These are phyloP conservation scores for Orbilia oligospora DNA, from an alignment of 2,329 filamentous ascomycete genomes.

Conservation along the genomic window DNA sequence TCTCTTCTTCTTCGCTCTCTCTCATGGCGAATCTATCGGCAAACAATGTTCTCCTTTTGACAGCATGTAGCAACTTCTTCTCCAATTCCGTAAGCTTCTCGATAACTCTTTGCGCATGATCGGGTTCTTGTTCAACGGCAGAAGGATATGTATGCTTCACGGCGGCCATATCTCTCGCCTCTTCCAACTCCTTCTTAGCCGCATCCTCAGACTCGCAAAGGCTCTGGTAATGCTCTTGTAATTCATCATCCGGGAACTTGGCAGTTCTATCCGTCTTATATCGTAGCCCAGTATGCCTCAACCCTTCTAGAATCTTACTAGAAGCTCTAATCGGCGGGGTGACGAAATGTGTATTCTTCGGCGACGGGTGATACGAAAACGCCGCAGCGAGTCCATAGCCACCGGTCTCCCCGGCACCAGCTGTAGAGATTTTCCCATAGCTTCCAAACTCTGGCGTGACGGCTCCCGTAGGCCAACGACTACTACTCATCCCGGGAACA, in stretches of 20 bases:
- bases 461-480: constrained; percentile 46
- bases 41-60: constrained; percentile 53
- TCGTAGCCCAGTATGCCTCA: constrained; percentile 48
- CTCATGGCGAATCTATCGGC: constrained; percentile 44
- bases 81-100: constrained; percentile 57
- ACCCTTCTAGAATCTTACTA: constrained; percentile 52
- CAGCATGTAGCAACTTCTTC: constrained; percentile 53
- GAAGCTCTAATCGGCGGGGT: constrained; percentile 57
- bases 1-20: constrained; percentile 39
- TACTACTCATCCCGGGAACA: constrained; percentile 51
- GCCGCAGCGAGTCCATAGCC: constrained; percentile 52
- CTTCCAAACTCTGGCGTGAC: constrained; percentile 56
- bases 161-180: constrained; percentile 46
- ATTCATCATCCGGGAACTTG: constrained; percentile 53
- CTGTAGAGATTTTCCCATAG: constrained; percentile 36
- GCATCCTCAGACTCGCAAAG: constrained; percentile 49
- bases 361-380: constrained; percentile 56
- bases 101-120: constrained; percentile 47
- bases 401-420: not conserved
- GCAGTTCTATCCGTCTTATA: constrained; percentile 39
- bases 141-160: constrained; percentile 47
- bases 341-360: constrained; percentile 55
- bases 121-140: constrained; percentile 32
- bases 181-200: constrained; percentile 49
- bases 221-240: constrained; percentile 58